A percentile compares a stretch with the other conserved stretches of the same genome.
phyloP scores from a whole-genome alignment of 2,329 filamentous ascomycete species.

The Ilyonectria mors-panacis region DNA sequence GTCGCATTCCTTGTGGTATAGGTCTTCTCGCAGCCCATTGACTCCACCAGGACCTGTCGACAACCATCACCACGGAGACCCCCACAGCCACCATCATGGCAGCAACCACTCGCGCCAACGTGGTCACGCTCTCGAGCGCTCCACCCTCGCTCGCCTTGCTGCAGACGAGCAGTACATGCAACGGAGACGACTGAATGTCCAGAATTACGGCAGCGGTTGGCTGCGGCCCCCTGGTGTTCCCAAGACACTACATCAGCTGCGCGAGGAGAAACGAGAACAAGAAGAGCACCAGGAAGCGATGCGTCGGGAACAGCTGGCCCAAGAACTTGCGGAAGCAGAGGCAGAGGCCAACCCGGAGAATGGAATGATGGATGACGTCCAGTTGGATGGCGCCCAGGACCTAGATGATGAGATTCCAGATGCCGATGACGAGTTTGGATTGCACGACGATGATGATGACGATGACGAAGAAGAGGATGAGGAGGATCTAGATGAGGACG shows the following conservation, averaged over 20 bases:
- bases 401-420: conserved; percentile 83
- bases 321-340: conserved; percentile 81
- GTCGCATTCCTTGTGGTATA: conserved; percentile 83
- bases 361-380: conserved; percentile 68
- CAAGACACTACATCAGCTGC: conserved; percentile 91
- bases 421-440: conserved; percentile 69
- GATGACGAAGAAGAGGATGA: conserved; percentile 62
- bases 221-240: conserved; percentile 88
- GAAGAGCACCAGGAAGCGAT: conserved; percentile 86
- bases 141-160: conserved; percentile 77
- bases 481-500: conserved; percentile 55
- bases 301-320: conserved; percentile 77
- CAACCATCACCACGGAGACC: conserved; percentile 46
- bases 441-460: conserved; percentile 61
- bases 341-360: conserved; percentile 58
- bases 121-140: conserved; percentile 67
- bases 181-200: conserved; percentile 84
- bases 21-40: conserved; percentile 70
- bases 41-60: conserved; percentile 54
- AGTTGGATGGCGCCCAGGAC: conserved; percentile 71
- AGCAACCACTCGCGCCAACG: conserved; percentile 54
- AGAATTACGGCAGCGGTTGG: conserved; percentile 91
- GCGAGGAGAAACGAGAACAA: conserved; percentile 90
- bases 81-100: conserved; percentile 49
- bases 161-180: conserved; percentile 84